These are phyloP conservation scores for Alternaria ethzedia DNA, from an alignment of 2,329 filamentous ascomycete genomes.

Conservation along the genomic window DNA sequence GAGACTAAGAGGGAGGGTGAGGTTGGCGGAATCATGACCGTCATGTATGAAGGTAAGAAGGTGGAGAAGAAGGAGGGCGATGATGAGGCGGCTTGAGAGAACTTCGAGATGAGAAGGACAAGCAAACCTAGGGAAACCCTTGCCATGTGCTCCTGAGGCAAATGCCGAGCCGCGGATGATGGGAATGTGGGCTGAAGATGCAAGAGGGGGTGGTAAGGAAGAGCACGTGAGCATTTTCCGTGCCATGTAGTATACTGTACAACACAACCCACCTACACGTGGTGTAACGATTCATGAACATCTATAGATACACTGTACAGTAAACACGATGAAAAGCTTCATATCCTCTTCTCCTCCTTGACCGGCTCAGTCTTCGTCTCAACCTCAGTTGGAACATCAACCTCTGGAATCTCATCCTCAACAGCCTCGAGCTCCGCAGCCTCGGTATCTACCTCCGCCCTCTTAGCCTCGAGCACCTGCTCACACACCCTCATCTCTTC, in stretches of 20 bases:
- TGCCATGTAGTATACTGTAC: conserved; percentile 6
- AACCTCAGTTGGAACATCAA: background rate
- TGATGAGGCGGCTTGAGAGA: background rate
- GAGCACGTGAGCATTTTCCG: background rate
- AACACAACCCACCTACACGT: conserved; percentile 2
- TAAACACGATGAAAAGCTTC: conserved; percentile 3
- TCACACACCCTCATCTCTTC: conserved; percentile 13
- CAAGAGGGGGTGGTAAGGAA: background rate
- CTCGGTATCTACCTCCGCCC: conserved; percentile 12
- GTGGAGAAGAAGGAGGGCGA: conserved; percentile 20
- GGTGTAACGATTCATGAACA: conserved; percentile 13
- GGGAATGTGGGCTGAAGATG: background rate
- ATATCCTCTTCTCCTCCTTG: conserved; percentile 16
- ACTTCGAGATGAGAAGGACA: background rate
- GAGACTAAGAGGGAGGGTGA: conserved; percentile 37
- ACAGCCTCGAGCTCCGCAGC: background rate
- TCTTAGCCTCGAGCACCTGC: conserved; percentile 15
- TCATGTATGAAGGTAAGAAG: conserved; percentile 40
- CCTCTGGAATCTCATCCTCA: background rate
- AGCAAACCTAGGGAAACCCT: background rate
- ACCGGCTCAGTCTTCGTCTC: background rate
- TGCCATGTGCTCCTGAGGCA: no score
- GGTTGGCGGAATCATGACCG: conserved; percentile 40
- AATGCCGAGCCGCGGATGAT: background rate
- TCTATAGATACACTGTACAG: conserved; percentile 27